Evolutionary conservation across 495 filamentous ascomycete genomes (phyloP).

Genomic region (Penicillium parvum): DNA sequence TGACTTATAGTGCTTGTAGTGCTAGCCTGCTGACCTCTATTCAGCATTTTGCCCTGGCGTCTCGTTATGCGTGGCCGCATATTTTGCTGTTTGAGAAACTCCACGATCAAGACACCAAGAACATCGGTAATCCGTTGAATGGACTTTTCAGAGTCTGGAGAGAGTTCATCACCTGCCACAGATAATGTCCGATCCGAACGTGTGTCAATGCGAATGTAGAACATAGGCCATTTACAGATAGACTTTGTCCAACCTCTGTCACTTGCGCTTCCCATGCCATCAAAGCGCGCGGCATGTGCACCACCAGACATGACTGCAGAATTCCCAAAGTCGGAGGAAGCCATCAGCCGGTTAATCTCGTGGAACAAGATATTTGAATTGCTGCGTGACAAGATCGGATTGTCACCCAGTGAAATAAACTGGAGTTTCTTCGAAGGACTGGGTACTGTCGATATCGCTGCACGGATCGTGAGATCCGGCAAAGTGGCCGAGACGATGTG

Average conservation of each 20-base stretch:
- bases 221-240: slow-evolving; percentile 87
- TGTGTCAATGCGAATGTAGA: slow-evolving; percentile 66
- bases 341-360: slow-evolving; percentile 74
- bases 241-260: slow-evolving; percentile 57
- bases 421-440: slow-evolving; percentile 67
- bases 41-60: slow-evolving; percentile 10
- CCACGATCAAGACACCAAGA: slow-evolving; percentile 56
- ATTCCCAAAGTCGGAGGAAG: slow-evolving; percentile 71
- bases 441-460: slow-evolving; percentile 66
- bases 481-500: slow-evolving; percentile 62
- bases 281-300: slow-evolving; percentile 20
- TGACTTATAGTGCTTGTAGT: not conserved
- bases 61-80: slow-evolving; percentile 47
- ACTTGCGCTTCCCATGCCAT: slow-evolving; percentile 53
- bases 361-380: slow-evolving; percentile 67
- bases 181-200: slow-evolving; percentile 8
- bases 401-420: slow-evolving; percentile 72
- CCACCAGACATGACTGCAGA: slow-evolving; percentile 36
- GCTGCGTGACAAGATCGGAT: slow-evolving; percentile 48
- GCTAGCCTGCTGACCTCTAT: slow-evolving; percentile 2
- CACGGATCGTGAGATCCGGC: slow-evolving; percentile 54
- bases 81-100: slow-evolving; percentile 65
- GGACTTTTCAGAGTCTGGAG: slow-evolving; percentile 40
- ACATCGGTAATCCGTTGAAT: slow-evolving; percentile 56
- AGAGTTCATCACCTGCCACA: slow-evolving; percentile 16